Base-by-base conservation (phyloP, 768 basidiomycete genomes). In the Panaeolus cyanescens region DNA sequence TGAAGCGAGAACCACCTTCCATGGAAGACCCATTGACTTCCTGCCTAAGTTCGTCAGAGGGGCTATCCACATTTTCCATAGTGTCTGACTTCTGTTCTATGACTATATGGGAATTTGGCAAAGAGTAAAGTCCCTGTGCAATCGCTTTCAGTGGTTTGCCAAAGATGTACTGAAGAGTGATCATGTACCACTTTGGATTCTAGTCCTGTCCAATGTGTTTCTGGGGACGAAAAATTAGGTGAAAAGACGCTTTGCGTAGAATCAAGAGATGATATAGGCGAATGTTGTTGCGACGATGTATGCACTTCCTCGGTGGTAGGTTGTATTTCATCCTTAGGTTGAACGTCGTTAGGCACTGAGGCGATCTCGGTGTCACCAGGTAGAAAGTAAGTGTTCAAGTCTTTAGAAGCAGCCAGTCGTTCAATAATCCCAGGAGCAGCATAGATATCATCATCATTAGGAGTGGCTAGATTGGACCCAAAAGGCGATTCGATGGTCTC, bases 401-500 rank as follows among this genome's bases (percentile, higher is more conserved):
- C 61, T 30, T 67, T 59, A 25, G 65, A 63, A 39, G 34, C 54
- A 28, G 56, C 65, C 30, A 68, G 54, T 32, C 64, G 64, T 25
- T 69, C 56, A n/a, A 67, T 61, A 39, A 71, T 72, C 10, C 69
- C 69, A 56, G 31, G 56, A 19, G 25, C 30, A 3, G 34, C 19
- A 15, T 59, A 42, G n/a, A 50, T 59, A 31, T 72, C 65, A 59
- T 78, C 78, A 57, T 81, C 79, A 5, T 71, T 70, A 13, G 80
- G 80, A 31, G 80, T 82, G 20, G 75, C 75, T 2, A 82, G 68
- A 33, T 68, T 71, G 7, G 80, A 81, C 12, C 71, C 72, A 58
- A 81, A 78, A 0, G 78, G 74, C 40, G 80, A 80, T 34, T 82
- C 79, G 54, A 75, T 70, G 2, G 80, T 80, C 56, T 74, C 70